phyloP scores from a whole-genome alignment of 73 alveolate genomes.

The Diophrys sp. region DNA sequence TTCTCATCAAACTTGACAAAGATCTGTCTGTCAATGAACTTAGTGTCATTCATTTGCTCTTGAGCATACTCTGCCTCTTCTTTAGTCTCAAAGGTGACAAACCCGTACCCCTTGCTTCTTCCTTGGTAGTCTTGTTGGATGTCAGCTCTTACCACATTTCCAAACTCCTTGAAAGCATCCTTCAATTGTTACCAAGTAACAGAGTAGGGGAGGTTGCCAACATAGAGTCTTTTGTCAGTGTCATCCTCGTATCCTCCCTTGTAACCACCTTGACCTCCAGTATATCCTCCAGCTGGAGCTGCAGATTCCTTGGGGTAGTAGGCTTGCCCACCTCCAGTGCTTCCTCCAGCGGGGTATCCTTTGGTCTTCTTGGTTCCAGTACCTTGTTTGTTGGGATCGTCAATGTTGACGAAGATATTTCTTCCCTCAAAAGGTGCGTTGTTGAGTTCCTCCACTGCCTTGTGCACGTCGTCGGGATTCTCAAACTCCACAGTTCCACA shows the following conservation, averaged over 20 bases:
- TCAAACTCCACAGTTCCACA: slow-evolving; percentile 34
- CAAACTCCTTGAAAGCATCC: slow-evolving; percentile 12
- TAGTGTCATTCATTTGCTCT: slow-evolving; percentile 2
- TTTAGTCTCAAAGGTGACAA: background rate
- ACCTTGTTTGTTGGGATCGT: slow-evolving; percentile 7
- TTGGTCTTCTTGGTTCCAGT: slow-evolving; percentile 1
- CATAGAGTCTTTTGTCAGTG: slow-evolving; percentile 3
- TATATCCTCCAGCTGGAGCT: background rate
- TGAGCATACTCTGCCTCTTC: slow-evolving; percentile 3
- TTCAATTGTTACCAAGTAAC: slow-evolving; percentile 17
- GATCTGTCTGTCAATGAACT: slow-evolving; percentile 3
- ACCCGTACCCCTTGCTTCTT: slow-evolving; percentile 9
- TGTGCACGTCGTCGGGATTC: slow-evolving; percentile 2
- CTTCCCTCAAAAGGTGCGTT: slow-evolving; percentile 25
- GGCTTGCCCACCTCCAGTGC: background rate
- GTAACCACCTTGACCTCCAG: background rate
- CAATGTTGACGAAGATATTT: slow-evolving; percentile 18
- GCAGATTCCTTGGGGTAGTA: background rate
- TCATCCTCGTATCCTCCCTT: background rate
- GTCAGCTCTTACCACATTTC: slow-evolving; percentile 8
- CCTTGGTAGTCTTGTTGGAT: background rate
- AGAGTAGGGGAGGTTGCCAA: slow-evolving; percentile 12
- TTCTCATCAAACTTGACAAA: slow-evolving; percentile 10
- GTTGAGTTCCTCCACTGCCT: slow-evolving; percentile 12
- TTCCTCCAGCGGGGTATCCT: background rate